Percentiles rank a stretch among this genome's conserved stretches.
Evolutionary conservation across 140 eudicot genomes (phyloP).

Genomic region (Bidens hawaiensis): DNA sequence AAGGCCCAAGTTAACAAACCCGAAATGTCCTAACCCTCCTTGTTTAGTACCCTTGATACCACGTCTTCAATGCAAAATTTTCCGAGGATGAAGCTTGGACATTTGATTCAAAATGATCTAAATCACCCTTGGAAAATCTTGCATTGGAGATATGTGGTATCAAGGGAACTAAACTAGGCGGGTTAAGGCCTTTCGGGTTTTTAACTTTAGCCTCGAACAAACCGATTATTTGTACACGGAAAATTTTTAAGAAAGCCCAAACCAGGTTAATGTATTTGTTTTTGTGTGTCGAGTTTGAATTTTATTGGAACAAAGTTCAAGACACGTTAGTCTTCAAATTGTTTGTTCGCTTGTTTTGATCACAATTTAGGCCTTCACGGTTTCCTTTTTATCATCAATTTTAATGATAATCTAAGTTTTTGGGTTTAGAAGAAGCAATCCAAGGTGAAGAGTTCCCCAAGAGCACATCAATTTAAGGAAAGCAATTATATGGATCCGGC

Average conservation of each 20-base stretch:
- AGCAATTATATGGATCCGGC: conserved; percentile 96
- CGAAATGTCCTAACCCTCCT: too few species aligned
- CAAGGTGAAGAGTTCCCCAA: conserved; percentile 50
- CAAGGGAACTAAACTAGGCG: not conserved
- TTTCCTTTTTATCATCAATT: not conserved
- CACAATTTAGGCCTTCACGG: too few species aligned
- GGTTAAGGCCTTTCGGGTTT: not conserved
- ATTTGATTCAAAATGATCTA: not conserved
- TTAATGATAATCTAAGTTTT: not conserved
- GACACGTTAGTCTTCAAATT: too few species aligned
- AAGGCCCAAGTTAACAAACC: too few species aligned
- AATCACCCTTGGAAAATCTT: not conserved
- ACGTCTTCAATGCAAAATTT: too few species aligned
- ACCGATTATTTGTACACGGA: too few species aligned
- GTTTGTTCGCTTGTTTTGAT: too few species aligned
- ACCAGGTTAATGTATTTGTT: too few species aligned
- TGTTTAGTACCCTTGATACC: too few species aligned
- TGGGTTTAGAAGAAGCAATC: conserved; percentile 64
- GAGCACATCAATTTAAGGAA: conserved; percentile 68
- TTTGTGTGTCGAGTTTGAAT: too few species aligned
- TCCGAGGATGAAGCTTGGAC: not conserved
- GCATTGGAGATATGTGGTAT: conserved; percentile 1
- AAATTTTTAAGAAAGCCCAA: too few species aligned
- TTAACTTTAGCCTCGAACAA: not conserved
- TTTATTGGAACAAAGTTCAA: too few species aligned